A percentile compares a stretch with the other conserved stretches of the same genome.
These are phyloP conservation scores for Paecilomyces formosus DNA, from an alignment of 2,329 filamentous ascomycete genomes.

Conservation along the genomic window DNA sequence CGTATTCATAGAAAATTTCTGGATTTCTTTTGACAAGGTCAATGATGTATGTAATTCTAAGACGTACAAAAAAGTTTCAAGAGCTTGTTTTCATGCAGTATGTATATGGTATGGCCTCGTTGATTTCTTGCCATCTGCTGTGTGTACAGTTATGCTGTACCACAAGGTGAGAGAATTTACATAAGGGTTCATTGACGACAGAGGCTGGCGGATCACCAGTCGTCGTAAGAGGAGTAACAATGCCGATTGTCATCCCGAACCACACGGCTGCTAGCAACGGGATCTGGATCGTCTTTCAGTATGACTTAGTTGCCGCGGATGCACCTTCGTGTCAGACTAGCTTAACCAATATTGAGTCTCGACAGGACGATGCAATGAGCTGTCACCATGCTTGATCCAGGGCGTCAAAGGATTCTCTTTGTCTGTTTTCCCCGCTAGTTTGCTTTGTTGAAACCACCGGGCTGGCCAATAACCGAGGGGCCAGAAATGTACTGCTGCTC, in stretches of 20 bases:
- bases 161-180: no score
- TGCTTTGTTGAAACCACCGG: neutral
- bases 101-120: neutral
- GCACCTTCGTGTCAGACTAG: neutral
- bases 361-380: neutral
- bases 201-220: neutral
- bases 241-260: neutral
- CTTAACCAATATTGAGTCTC: neutral
- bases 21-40: neutral
- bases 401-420: neutral
- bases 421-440: neutral
- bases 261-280: neutral
- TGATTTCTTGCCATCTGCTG: neutral
- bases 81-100: neutral
- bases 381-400: neutral
- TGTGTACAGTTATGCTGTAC: no score
- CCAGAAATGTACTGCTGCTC: neutral
- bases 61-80: neutral
- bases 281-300: neutral
- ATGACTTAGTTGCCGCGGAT: neutral
- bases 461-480: neutral
- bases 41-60: neutral
- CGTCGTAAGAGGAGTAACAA: neutral
- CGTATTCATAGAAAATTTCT: neutral
- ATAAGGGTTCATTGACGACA: neutral